These are phyloP conservation scores for Ziziphus jujuba DNA, from an alignment of 306 rosid species.

Conservation along the genomic window DNA sequence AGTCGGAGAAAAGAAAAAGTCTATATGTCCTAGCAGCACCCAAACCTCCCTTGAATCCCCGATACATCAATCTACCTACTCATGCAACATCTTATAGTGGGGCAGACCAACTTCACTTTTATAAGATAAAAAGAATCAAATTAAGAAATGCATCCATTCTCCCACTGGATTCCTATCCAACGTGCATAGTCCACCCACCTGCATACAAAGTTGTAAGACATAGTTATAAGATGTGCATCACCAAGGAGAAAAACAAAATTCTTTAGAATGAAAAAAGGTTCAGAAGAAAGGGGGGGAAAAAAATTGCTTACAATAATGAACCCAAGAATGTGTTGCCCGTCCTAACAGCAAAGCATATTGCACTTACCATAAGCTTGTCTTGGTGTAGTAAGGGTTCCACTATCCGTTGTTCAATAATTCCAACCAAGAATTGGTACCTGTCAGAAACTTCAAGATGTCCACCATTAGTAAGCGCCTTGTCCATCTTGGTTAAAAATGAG, in stretches of 20 bases:
- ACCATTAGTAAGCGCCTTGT: too few species aligned
- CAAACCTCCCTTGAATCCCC: conserved; percentile 31
- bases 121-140: conserved; percentile 23
- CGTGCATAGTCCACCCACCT: conserved; percentile 98
- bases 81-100: conserved; percentile 26
- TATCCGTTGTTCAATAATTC: conserved; percentile 74
- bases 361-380: conserved; percentile 74
- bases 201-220: too few species aligned
- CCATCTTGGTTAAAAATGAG: too few species aligned
- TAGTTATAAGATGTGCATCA: conserved; percentile 17
- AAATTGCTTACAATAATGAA: conserved; percentile 67
- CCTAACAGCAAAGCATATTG: conserved; percentile 73
- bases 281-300: conserved; percentile 3
- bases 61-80: conserved; percentile 13
- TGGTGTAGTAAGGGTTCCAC: conserved; percentile 79
- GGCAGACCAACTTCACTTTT: conserved; percentile 26
- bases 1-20: conserved; percentile 24
- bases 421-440: conserved; percentile 82
- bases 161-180: conserved; percentile 68
- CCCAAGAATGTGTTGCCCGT: conserved; percentile 88
- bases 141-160: conserved; percentile 12
- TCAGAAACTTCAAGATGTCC: not conserved
- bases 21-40: conserved; percentile 29
- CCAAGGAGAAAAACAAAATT: not conserved
- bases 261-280: not conserved